Evolutionary conservation across 1,139 yeast species (phyloP).

Genomic region (Ogataea hybrid): DNA sequence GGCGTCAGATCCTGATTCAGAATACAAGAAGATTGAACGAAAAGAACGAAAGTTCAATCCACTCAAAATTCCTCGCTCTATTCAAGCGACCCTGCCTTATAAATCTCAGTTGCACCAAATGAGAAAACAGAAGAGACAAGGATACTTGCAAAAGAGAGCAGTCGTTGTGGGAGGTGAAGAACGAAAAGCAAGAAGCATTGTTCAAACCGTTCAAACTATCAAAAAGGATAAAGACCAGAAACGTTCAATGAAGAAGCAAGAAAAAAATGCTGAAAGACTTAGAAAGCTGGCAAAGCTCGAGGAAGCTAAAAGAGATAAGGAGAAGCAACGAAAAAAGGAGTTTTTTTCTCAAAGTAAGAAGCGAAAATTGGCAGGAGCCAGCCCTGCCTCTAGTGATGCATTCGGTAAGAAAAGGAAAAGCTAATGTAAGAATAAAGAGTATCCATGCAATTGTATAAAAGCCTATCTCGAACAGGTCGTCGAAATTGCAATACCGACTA

Average conservation of each 20-base stretch:
- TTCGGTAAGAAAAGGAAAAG: constrained; percentile 32
- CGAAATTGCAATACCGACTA: no score
- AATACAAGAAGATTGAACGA: constrained; percentile 79
- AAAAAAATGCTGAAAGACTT: constrained; percentile 70
- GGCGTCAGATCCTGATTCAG: constrained; percentile 66
- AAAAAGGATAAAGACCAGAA: constrained; percentile 84
- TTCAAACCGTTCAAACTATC: constrained; percentile 83
- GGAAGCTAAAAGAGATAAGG: constrained; percentile 70
- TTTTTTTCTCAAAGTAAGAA: constrained; percentile 55
- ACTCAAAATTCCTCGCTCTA: constrained; percentile 75
- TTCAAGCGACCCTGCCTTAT: constrained; percentile 81
- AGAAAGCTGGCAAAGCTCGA: constrained; percentile 75
- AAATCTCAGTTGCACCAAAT: constrained; percentile 84
- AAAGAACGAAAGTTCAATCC: constrained; percentile 85
- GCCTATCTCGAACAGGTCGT: no score
- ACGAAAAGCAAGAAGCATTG: constrained; percentile 85
- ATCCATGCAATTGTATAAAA: no score
- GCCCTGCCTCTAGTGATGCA: no score
- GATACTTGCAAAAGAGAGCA: constrained; percentile 89
- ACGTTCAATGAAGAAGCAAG: constrained; percentile 71
- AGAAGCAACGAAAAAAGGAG: constrained; percentile 82
- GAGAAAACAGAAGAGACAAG: constrained; percentile 83
- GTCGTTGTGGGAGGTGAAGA: constrained; percentile 92
- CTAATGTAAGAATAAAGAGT: no score
- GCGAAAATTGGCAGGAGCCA: neutral